Conservation (phyloP, 1,139 yeast genomes). For the Yamadazyma oceani region DNA sequence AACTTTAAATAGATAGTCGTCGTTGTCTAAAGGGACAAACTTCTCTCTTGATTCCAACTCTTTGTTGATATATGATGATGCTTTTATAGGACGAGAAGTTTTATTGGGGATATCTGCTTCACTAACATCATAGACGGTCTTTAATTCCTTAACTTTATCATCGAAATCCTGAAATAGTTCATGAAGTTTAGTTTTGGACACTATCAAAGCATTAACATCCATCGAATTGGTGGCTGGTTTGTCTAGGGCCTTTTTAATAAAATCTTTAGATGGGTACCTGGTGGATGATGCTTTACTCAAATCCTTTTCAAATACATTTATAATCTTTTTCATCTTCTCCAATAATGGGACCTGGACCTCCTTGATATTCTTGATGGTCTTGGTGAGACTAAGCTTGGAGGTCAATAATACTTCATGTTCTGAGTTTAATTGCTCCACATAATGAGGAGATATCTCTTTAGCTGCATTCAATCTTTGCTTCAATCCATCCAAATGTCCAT, state of each 20-base stretch:
- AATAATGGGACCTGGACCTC: constrained; percentile 38
- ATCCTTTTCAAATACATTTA: constrained; percentile 24
- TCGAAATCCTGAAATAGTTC: constrained; percentile 23
- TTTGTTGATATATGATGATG: constrained; percentile 23
- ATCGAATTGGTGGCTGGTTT: constrained; percentile 15
- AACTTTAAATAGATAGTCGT: constrained; percentile 20
- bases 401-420: constrained; percentile 22
- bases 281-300: constrained; percentile 17
- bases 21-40: constrained; percentile 24
- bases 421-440: constrained; percentile 21
- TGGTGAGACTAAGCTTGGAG: constrained; percentile 19
- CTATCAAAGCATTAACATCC: constrained; percentile 21
- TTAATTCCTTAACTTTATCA: constrained; percentile 8
- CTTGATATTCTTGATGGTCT: constrained; percentile 27
- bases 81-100: constrained; percentile 9
- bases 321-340: constrained; percentile 32
- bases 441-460: constrained; percentile 18
- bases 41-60: constrained; percentile 24
- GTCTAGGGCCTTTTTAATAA: constrained; percentile 7
- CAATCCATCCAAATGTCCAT: constrained; percentile 25
- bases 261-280: constrained; percentile 7
- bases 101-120: constrained; percentile 3
- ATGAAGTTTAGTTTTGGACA: constrained; percentile 21
- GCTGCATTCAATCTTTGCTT: constrained; percentile 21
- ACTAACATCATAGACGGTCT: constrained; percentile 9